Evolutionary conservation across 2,329 filamentous ascomycete species (phyloP).

Genomic region (Alternaria gaisen): DNA sequence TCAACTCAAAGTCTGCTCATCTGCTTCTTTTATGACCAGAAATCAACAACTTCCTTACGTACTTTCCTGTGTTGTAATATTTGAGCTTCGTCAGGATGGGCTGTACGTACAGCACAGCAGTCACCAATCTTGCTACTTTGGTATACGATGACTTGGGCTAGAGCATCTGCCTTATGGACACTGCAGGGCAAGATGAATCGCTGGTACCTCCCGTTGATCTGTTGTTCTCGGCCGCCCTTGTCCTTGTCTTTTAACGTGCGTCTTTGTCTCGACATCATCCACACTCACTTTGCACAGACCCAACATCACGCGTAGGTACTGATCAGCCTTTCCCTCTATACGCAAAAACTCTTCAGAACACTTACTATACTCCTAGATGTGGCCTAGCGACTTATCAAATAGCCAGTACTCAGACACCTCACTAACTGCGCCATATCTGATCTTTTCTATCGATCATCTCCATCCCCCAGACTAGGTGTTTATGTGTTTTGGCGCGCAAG

Average conservation of each 20-base stretch:
- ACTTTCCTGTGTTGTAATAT: not conserved
- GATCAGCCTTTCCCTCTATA: not conserved
- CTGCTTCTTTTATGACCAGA: not conserved
- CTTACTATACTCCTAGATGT: not conserved
- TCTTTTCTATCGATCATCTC: not conserved
- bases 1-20: not conserved
- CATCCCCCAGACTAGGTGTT: not conserved
- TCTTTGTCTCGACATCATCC: constrained; percentile 8
- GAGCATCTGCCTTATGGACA: not conserved
- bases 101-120: not conserved
- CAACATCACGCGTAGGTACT: not conserved
- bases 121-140: not conserved
- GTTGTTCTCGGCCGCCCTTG: not conserved
- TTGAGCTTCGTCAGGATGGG: not conserved
- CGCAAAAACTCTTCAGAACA: not conserved
- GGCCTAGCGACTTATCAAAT: not conserved
- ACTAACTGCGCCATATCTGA: not conserved
- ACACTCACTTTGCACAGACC: constrained; percentile 5
- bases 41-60: not conserved
- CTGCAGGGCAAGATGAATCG: not conserved
- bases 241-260: constrained; percentile 1
- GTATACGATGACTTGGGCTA: not conserved
- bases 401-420: not conserved
- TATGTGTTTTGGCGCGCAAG: not conserved
- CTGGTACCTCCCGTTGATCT: not conserved